Evolutionary conservation across 192 early-diverging fungal genomes (phyloP), one percentile per base, ranked within the genome.

Genomic region (Linnemannia elongata): DNA sequence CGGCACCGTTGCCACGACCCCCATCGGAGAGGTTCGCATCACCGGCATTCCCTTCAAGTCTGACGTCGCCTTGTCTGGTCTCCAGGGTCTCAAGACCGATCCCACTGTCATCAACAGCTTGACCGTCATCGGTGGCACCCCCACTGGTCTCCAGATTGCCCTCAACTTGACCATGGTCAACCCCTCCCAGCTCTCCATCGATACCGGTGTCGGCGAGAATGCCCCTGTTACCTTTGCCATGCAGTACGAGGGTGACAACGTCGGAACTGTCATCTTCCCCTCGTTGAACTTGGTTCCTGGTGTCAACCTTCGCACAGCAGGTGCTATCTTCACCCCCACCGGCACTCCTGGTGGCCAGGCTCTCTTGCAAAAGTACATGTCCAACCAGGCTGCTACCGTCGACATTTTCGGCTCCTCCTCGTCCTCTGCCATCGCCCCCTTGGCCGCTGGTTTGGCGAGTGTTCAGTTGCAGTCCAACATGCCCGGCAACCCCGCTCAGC

Each of bases 21-120:
- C 94, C 44, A 87, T 93, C 35, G 94, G 94, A 75, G 73, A 87
- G 68, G 88, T 94, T n/a, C 72, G 71, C 4, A 87, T 94, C 42
- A 74, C 75, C 44, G 91, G 90, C 18, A 90, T 94, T 33, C 83
- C 90, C 20, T 94, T 93, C 84, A 88, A 80, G 77, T 90, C 91
- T 41, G 83, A 89, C 63, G 89, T 92, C 39, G 38, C 76, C 55
- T 76, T 94, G 13, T 75, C 85, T 15, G 94, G 94, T 76, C 88
- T 94, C 45, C 91, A 91, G 63, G 91, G 92, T 54, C 83, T 94
- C 33, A 90, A 91, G 81, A 90, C 88, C n/a, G 73, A 89, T 33
- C 91, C 90, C 36, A 88, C 91, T 24, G 78, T 89, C 12, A 90
- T 93, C 68, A 91, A 92, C 84, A 88, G 78, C 36, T 77, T 94